A percentile compares a stretch with the other conserved stretches of the same genome.
Evolutionary conservation across 768 basidiomycete genomes (phyloP).

Genomic region (Suillus discolor): DNA sequence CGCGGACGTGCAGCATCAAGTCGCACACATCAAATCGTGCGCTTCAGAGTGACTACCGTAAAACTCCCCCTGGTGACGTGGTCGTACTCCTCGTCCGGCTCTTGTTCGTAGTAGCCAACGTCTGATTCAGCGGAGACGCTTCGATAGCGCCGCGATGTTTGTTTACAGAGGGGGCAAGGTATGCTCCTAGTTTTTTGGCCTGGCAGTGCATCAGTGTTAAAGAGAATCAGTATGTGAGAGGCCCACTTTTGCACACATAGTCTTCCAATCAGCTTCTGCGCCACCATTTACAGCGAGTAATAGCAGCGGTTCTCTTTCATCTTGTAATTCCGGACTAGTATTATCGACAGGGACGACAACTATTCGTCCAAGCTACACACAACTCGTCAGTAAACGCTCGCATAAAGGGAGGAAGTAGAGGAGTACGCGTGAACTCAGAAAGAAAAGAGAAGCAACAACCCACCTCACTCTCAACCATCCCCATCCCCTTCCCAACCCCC

Average conservation of each 20-base stretch:
- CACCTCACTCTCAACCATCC: conserved; percentile 82
- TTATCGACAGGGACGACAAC: conserved; percentile 63
- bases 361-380: conserved; percentile 66
- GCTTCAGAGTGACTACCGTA: not conserved
- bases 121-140: conserved; percentile 8
- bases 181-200: conserved; percentile 33
- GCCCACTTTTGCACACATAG: conserved; percentile 62
- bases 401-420: not conserved
- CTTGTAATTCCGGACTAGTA: conserved; percentile 26
- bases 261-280: conserved; percentile 63
- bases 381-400: not conserved
- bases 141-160: conserved; percentile 36
- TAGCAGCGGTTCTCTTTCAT: conserved; percentile 55
- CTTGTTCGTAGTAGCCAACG: conserved; percentile 17
- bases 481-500: conserved; percentile 25
- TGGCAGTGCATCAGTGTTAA: conserved; percentile 12
- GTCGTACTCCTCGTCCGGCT: conserved; percentile 29
- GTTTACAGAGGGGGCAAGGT: conserved; percentile 40
- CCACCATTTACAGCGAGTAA: conserved; percentile 70
- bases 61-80: conserved; percentile 30
- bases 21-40: not conserved
- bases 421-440: conserved; percentile 4
- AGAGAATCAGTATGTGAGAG: not conserved
- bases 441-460: conserved; percentile 18
- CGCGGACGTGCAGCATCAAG: not conserved